Percentiles rank a stretch among this genome's conserved stretches.
phyloP scores from a whole-genome alignment of 768 basidiomycete species.

The Tylopilus subfusipes region DNA sequence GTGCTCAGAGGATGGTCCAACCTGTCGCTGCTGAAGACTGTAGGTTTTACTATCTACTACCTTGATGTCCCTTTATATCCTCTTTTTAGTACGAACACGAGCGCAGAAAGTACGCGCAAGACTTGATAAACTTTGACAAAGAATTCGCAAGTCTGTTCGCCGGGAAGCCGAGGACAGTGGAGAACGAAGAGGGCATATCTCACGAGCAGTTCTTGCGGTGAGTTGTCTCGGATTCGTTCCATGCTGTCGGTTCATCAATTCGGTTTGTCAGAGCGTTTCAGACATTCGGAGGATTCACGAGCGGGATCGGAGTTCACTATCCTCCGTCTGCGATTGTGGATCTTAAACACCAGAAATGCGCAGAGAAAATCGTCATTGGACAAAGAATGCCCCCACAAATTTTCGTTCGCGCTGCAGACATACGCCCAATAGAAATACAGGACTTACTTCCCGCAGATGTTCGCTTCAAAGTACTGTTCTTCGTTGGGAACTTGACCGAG shows the following conservation, averaged over 20 bases:
- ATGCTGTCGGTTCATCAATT: background rate
- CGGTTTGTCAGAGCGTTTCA: constrained; percentile 33
- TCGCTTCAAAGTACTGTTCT: constrained; percentile 38
- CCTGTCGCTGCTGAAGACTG: constrained; percentile 38
- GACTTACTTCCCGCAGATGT: constrained; percentile 38
- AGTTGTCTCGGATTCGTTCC: background rate
- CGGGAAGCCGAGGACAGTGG: constrained; percentile 53
- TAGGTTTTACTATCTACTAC: constrained; percentile 18
- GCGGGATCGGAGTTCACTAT: constrained; percentile 41
- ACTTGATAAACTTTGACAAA: constrained; percentile 70
- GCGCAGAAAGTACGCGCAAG: constrained; percentile 63
- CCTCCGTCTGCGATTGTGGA: constrained; percentile 35
- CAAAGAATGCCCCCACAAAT: constrained; percentile 37
- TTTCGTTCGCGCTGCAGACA: constrained; percentile 36
- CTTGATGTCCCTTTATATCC: background rate
- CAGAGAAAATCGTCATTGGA: constrained; percentile 34
- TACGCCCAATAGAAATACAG: constrained; percentile 37
- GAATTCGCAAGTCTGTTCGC: constrained; percentile 65
- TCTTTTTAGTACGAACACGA: constrained; percentile 64
- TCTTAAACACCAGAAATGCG: constrained; percentile 27
- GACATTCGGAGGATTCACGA: constrained; percentile 37
- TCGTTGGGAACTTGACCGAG: constrained; percentile 29
- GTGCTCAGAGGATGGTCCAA: constrained; percentile 43
- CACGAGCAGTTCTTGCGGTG: constrained; percentile 37
- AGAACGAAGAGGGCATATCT: constrained; percentile 32